phyloP scores from a whole-genome alignment of 228 moss, liverwort and hornwort species.

The Sphagnum magellanicum region DNA sequence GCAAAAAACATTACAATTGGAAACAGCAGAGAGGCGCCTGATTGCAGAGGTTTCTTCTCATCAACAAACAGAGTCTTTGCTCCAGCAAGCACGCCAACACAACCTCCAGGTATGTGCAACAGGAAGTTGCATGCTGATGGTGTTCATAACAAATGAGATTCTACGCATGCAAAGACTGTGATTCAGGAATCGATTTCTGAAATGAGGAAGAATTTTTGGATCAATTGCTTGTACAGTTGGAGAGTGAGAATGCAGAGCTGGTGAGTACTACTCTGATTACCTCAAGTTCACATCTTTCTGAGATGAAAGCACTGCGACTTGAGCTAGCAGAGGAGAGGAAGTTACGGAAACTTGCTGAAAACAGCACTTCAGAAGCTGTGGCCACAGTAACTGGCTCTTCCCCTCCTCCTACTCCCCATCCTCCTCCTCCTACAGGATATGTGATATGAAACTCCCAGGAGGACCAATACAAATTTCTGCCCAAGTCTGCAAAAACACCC shows the following conservation, averaged over 20 bases:
- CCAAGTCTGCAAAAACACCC: too few species aligned
- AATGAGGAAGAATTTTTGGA: too few species aligned
- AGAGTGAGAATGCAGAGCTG: conserved; percentile 60
- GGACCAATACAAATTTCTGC: too few species aligned
- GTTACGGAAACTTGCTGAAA: conserved; percentile 22
- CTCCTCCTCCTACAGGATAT: too few species aligned
- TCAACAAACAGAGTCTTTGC: conserved; percentile 35
- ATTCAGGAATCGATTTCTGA: too few species aligned
- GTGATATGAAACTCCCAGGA: too few species aligned
- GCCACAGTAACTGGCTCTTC: conserved; percentile 10
- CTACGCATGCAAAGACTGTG: too few species aligned
- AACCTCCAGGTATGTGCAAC: conserved; percentile 42
- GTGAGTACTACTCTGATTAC: conserved; percentile 44
- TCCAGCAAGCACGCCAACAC: conserved; percentile 50
- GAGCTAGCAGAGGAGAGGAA: conserved; percentile 27
- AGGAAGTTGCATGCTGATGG: background rate
- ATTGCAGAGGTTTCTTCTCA: conserved; percentile 30
- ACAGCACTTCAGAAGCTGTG: conserved; percentile 6
- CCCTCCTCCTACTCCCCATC: too few species aligned
- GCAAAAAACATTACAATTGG: conserved; percentile 34
- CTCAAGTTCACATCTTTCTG: conserved; percentile 25
- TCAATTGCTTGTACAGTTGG: conserved; percentile 31
- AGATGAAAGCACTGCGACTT: conserved; percentile 25
- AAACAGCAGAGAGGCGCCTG: conserved; percentile 37
- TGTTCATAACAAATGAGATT: too few species aligned